A percentile compares a stretch with the other conserved stretches of the same genome.
Evolutionary conservation across 2,329 filamentous ascomycete genomes (phyloP).

Genomic region (Fusarium continuum): DNA sequence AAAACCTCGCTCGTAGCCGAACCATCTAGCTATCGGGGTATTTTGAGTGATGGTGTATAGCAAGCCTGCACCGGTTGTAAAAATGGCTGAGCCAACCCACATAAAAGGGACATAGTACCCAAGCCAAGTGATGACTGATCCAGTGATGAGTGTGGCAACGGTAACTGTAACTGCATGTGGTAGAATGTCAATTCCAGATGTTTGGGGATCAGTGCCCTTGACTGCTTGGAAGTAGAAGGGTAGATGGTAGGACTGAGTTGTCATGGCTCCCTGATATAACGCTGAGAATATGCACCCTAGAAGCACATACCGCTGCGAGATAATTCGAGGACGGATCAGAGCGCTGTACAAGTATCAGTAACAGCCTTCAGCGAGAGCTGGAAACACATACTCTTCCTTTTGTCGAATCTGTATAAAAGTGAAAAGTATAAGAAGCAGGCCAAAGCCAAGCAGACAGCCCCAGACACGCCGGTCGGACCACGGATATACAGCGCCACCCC

Average conservation of each 20-base stretch:
- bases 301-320: slow-evolving; percentile 25
- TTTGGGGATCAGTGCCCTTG: slow-evolving; percentile 14
- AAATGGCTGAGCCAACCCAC: slow-evolving; percentile 31
- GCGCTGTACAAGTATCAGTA: slow-evolving; percentile 5
- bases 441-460: slow-evolving; percentile 36
- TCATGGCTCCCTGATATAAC: slow-evolving; percentile 35
- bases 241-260: slow-evolving; percentile 31
- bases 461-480: slow-evolving; percentile 39
- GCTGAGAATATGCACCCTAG: slow-evolving; percentile 30
- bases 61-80: slow-evolving; percentile 25
- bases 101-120: slow-evolving; percentile 37
- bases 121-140: slow-evolving; percentile 13
- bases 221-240: slow-evolving; percentile 42
- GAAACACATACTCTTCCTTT: slow-evolving; percentile 16
- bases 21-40: slow-evolving; percentile 51
- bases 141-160: slow-evolving; percentile 21
- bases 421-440: slow-evolving; percentile 25
- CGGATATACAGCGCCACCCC: slow-evolving; percentile 34
- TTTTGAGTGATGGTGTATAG: slow-evolving; percentile 39
- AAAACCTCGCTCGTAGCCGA: slow-evolving; percentile 57
- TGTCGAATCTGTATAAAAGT: slow-evolving; percentile 17
- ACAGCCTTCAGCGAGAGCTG: fast-evolving
- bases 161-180: slow-evolving; percentile 31
- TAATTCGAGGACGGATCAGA: slow-evolving; percentile 24
- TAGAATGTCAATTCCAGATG: slow-evolving; percentile 32